Evolutionary conservation across 2,329 filamentous ascomycete species (phyloP), one percentile per base, ranked within the genome.

Genomic region (Aspergillus nomiae): DNA sequence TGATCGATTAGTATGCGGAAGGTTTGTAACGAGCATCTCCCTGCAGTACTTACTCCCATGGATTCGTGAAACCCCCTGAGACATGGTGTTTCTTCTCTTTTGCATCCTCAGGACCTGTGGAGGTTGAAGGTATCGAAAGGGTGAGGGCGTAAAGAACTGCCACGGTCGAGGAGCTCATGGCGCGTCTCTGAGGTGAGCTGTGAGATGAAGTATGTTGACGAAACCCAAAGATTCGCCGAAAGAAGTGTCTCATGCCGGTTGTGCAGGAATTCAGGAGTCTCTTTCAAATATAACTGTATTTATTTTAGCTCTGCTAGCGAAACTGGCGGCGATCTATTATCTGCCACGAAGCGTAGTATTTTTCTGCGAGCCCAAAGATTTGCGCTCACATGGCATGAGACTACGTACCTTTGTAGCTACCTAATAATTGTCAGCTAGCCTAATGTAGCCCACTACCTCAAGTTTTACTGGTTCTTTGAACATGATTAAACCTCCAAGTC

Each of bases 81-180:
- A 69, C 62, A 68, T 82, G 80, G 65, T 81, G 79, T 14, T 68
- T 74, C 63, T 81, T 81, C 24, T 72, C 60, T 14, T 73, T 68
- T 2, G 75, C 75, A 71, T 81, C 79, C 10, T 80, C 78, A 1
- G 80, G 80, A 4, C 69, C 69, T 19, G 74, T 61, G 26, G 73
- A 70, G 11, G 69, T 67, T 2, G 76, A 70, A 26, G 79, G 73
- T 1, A 68, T 71, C n/a, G 78, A 74, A 9, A 81, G 70, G 1
- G 77, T 76, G n/a, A 80, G 70, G 14, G 77, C 77, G 65, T 81
- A 81, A 26, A 81, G 71, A 58, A 78, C 70, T 11, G 75, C 75
- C 9, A 76, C 74, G 2, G 76, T 76, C 6, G 76, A 73, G 38
- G 73, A 73, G 30, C 70, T 69, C 76, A 81, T 80, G 51, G 65